These are phyloP conservation scores for Tetrapisispora namnaoensis DNA, from an alignment of 805 yeast genomes.

Conservation along the genomic window DNA sequence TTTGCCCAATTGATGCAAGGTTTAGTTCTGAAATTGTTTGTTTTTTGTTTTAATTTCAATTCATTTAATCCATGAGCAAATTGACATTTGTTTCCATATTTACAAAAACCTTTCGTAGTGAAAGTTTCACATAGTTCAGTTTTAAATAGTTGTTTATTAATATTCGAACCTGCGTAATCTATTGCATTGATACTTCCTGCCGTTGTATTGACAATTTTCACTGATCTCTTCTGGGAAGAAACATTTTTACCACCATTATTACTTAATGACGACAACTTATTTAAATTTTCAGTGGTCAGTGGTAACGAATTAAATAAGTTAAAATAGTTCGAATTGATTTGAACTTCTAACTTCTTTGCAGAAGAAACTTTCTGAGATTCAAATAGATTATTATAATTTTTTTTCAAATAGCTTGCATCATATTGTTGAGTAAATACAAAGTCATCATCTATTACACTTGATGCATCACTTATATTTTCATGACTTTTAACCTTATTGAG, in stretches of 20 bases:
- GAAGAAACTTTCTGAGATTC: neutral
- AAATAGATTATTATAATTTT: too few relatives aligned
- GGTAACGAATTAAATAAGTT: slow-evolving; percentile 18
- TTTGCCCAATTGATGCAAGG: slow-evolving; percentile 84
- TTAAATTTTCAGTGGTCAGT: slow-evolving; percentile 25
- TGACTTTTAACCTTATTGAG: neutral
- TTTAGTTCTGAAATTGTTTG: slow-evolving; percentile 82
- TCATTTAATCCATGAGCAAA: slow-evolving; percentile 86
- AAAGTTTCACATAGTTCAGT: slow-evolving; percentile 83
- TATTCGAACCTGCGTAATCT: slow-evolving; percentile 1
- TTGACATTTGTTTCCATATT: slow-evolving; percentile 86
- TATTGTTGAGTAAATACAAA: neutral
- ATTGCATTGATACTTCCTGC: neutral
- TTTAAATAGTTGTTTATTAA: slow-evolving; percentile 67
- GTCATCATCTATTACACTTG: neutral
- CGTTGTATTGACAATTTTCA: neutral
- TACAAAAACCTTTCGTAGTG: slow-evolving; percentile 61
- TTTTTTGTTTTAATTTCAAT: slow-evolving; percentile 52
- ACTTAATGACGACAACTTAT: slow-evolving; percentile 11
- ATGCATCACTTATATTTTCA: slow-evolving; percentile 3
- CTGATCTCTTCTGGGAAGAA: neutral
- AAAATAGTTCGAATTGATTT: slow-evolving; percentile 17
- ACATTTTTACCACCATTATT: neutral
- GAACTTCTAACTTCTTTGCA: slow-evolving; percentile 18
- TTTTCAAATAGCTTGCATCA: neutral